Base-by-base conservation (phyloP, 208 protist genomes). In the Trypanosoma boissoni region DNA sequence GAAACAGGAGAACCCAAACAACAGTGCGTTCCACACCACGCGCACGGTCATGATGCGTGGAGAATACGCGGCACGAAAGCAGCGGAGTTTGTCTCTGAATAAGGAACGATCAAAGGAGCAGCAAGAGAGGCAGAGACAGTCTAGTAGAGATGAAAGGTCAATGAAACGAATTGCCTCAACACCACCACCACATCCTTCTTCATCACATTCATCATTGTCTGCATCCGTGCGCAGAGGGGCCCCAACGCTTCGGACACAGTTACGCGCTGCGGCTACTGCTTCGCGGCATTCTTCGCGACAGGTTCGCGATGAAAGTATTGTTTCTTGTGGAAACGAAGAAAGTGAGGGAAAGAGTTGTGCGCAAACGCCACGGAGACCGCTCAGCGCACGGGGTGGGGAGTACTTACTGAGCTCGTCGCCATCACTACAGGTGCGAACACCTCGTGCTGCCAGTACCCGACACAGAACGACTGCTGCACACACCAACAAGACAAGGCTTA, bases 221-320 rank as follows among this genome's bases (percentile, higher is more conserved):
- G 41, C 34, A 32, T 63, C 58, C 7, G n/a, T 21, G 6, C 14
- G 12, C 9, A 20, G 20, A 18, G 20, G 36, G 8, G 54, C 44
- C 26, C 58, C 58, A 20, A 36, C 20, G 32, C 58, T 63, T 29
- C 44, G 23, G 31, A 63, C 58, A 0, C 44, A 42, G n/a, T 23
- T 23, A 45, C 58, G 58, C 27, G 58, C 58, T 21, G 31, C 46
- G n/a, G n/a, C n/a, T n/a, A n/a, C n/a, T n/a, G n/a, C n/a, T n/a
- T n/a, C n/a, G n/a, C n/a, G n/a, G n/a, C n/a, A n/a, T n/a, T n/a
- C n/a, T n/a, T n/a, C n/a, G n/a, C n/a, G n/a, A n/a, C n/a, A n/a
- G n/a, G n/a, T n/a, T n/a, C n/a, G n/a, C n/a, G 51, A 5, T 7
- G 12, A 24, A 7, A 36, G 14, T 18, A 37, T 23, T 6, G 28